Conservation (phyloP, 2,329 filamentous ascomycete genomes). For the Nigrograna mackinnonii region DNA sequence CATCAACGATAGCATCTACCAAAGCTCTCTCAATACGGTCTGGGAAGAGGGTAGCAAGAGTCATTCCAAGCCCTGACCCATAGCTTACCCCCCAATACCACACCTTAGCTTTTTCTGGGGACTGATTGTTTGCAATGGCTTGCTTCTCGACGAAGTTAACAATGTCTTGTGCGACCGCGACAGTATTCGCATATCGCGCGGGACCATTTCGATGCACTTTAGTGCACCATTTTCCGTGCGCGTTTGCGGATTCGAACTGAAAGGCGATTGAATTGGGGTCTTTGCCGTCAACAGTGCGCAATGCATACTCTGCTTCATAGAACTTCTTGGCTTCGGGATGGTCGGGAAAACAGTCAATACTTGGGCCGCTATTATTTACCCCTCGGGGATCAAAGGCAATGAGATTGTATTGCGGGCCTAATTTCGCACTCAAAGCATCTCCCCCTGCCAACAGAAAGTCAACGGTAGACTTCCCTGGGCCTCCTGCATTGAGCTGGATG, state of each 20-base stretch:
- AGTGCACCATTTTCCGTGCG: not conserved
- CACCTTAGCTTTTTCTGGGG: conserved; percentile 18
- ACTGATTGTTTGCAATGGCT: conserved; percentile 3
- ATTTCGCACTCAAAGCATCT: conserved; percentile 2
- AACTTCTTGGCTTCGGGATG: conserved; percentile 3
- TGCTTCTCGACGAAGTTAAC: conserved; percentile 12
- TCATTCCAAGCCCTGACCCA: conserved; percentile 48
- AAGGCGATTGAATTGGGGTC: not conserved
- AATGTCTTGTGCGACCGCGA: conserved; percentile 13
- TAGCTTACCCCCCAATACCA: conserved; percentile 46
- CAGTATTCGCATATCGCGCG: conserved; percentile 10
- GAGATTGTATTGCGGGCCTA: conserved; percentile 39
- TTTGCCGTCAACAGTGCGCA: not conserved
- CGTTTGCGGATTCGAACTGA: not conserved
- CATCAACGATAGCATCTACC: conserved; percentile 29
- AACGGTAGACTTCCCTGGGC: conserved; percentile 50
- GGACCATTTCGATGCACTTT: not conserved
- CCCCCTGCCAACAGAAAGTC: conserved; percentile 4
- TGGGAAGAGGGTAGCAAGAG: conserved; percentile 46
- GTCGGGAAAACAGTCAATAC: conserved; percentile 23
- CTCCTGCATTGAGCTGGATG: conserved; percentile 45
- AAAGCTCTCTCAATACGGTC: conserved; percentile 32
- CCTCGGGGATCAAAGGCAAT: conserved; percentile 43
- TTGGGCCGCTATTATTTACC: conserved; percentile 18
- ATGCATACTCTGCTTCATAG: too few species aligned